Evolutionary conservation across 805 yeast genomes (phyloP), one percentile per base, ranked within the genome.

Genomic region (Maudiozyma serrabonitensis): DNA sequence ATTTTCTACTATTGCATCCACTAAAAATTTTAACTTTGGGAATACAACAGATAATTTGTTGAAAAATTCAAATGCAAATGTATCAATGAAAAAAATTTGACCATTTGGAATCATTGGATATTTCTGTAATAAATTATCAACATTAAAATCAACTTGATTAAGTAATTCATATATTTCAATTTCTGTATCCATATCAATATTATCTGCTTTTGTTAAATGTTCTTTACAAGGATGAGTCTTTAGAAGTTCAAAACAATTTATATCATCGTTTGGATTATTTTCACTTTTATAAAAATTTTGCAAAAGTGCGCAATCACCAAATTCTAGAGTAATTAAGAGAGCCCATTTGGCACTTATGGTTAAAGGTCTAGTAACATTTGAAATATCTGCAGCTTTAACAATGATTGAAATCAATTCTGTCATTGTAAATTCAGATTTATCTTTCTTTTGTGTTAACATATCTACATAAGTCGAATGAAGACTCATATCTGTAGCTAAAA

Each of bases 401-500:
- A 91, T 74, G 52, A 89, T 69, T 25, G 87, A 76, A 42, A 84
- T 73, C 38, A 88, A 67, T 54, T 85, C 73, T 50, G 58, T 34
- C 43, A 46, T 18, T 41, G 41, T 32, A 19, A 53, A 38, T 7
- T 66, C 61, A 39, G 69, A 69, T 25, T 45, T 42, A 31, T 39
- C 25, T 15, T 41, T 38, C 45, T 18, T 48, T 8, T 43, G 45
- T 2, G 41, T 50, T 57, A 89, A 71, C 56, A 76, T 71, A 35
- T 72, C 70, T 51, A 84, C 79, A 65, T 84, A 89, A 43, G 75
- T 81, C 55, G 78, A 79, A 71, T 93, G 99, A 59, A 79, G 76
- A 0, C 90, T 91, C 97, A 93, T 90, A 69, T 93, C 98, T 0
- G 99, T 93, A 8, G 93, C 87, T 43, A 81, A 59, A n/a, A 86